Evolutionary conservation across 352 stramenopile species (phyloP), one percentile per base, ranked within the genome.

Genomic region (Pilasporangium apinafurcum): DNA sequence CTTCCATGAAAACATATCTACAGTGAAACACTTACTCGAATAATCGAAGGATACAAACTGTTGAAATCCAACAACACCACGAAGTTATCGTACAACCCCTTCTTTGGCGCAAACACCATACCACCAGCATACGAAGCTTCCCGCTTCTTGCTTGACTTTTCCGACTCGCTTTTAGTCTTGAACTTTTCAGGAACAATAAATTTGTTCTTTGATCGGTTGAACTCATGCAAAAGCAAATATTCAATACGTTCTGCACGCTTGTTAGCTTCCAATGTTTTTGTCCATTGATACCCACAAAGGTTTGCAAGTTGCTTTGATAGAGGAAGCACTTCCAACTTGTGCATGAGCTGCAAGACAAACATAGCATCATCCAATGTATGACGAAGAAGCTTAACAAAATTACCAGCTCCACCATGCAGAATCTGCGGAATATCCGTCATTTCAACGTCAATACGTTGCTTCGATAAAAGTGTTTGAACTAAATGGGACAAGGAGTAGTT

Each of bases 31-130:
- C 67, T 32, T 65, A 82, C 72, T 16, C 82, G 75, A 51, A 99
- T 99, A 55, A 99, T 98, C 18, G 92, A 99, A 14, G 97, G 97
- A 66, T 99, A 99, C 51, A 99, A 79, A 82, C 91, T 98, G 80
- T 99, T 99, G 72, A 99, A 99, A 87, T 99, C 97, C 30, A 99
- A 65, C 35, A 99, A 68, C 40, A 99, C 83, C 46, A 99, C 98
- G 63, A 98, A 99, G 39, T 97, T 98, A 76, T 99, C 97, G 71
- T 99, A 99, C 1, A 99, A 72, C 22, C 97, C 97, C 57, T 98
- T 98, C 76, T 99, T 99, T 2, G 97, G 97, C 34, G 98, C 97
- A 59, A 99, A 92, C 26, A 99, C 97, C 61, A 99, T 93, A 61
- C 97, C 97, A 66, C 97, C 97, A 18, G 86, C 87, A 64, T 99